Conservation (phyloP, 495 filamentous ascomycete genomes). For the Aspergillus asperescens region DNA sequence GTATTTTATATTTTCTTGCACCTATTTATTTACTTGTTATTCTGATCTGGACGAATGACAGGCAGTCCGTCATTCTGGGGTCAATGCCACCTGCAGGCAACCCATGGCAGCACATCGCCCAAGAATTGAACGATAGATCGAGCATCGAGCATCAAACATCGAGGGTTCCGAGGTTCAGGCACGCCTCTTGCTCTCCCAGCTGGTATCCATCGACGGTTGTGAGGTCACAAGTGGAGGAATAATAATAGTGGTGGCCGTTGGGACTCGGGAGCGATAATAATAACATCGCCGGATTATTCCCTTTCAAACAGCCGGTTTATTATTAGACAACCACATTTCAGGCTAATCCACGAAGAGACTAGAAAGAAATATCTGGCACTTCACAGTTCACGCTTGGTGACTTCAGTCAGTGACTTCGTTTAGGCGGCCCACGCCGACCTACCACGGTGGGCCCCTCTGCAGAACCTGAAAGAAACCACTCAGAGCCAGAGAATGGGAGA, state of each 20-base stretch:
- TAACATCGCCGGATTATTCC: constrained; percentile 5
- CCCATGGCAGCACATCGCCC: constrained; percentile 1
- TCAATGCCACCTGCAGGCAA: neutral
- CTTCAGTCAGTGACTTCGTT: no score
- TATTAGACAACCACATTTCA: neutral
- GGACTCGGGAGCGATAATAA: neutral
- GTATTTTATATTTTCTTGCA: constrained; percentile 7
- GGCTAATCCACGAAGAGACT: neutral
- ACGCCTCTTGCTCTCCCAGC: neutral
- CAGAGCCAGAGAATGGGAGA: neutral
- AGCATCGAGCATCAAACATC: no score
- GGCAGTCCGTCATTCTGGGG: neutral
- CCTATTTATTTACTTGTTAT: constrained; percentile 13
- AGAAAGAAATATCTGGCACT: neutral
- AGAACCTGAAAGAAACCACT: constrained; percentile 1
- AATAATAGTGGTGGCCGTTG: no score
- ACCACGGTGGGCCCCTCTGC: neutral
- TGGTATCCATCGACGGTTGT: neutral
- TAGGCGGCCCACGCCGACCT: constrained; percentile 6
- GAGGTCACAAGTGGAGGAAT: constrained; percentile 3
- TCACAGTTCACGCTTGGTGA: neutral
- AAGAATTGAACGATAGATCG: no score
- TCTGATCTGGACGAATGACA: neutral
- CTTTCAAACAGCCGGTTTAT: neutral
- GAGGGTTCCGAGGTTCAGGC: constrained; percentile 2